phyloP scores from a whole-genome alignment of 441 rosid species.

The Gossypium schwendimanii region DNA sequence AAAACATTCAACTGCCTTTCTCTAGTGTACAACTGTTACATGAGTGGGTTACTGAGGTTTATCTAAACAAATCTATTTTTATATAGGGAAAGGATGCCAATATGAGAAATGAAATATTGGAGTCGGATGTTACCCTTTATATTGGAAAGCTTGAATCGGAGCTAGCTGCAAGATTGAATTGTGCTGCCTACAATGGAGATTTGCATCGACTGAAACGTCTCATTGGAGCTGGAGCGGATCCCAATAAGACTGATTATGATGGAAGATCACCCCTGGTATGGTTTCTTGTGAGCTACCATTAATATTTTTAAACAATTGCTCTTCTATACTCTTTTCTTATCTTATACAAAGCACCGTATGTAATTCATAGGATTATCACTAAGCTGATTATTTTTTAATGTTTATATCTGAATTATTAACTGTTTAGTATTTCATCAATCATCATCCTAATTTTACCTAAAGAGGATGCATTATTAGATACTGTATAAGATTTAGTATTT shows the following conservation, averaged over 20 bases:
- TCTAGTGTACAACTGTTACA: neutral
- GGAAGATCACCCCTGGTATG: conserved; percentile 83
- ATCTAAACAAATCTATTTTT: neutral
- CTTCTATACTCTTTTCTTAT: neutral
- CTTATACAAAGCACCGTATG: too few relatives aligned
- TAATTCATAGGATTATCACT: too few relatives aligned
- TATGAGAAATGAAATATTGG: conserved; percentile 42
- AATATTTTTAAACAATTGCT: neutral
- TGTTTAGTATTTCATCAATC: too few relatives aligned
- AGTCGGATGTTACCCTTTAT: conserved; percentile 55
- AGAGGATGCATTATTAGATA: too few relatives aligned
- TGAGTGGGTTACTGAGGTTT: neutral
- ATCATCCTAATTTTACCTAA: too few relatives aligned
- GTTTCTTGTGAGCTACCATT: neutral
- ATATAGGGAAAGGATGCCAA: conserved; percentile 57
- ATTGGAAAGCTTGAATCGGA: conserved; percentile 73
- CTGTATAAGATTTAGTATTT: too few relatives aligned
- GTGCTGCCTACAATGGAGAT: conserved; percentile 62
- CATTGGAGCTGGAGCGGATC: conserved; percentile 66
- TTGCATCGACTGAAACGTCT: conserved; percentile 54
- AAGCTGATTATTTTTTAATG: too few relatives aligned
- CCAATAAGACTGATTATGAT: conserved; percentile 62
- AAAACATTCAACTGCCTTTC: neutral
- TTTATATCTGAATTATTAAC: too few relatives aligned
- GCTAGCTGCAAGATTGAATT: conserved; percentile 56